Conservation (phyloP, 805 yeast genomes). For the Cephaloascus albidus region DNA sequence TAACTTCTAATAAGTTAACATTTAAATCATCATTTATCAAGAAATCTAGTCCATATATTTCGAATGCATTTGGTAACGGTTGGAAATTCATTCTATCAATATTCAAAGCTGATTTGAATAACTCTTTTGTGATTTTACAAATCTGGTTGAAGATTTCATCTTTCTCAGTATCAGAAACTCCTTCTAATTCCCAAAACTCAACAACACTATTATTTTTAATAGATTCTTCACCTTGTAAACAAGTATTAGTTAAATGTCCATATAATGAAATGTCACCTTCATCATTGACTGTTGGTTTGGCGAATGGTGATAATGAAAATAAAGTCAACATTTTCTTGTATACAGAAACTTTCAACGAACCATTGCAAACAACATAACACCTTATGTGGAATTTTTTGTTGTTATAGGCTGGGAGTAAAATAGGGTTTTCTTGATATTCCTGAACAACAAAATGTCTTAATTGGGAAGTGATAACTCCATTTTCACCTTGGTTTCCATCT, state of each 20-base stretch:
- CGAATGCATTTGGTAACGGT: slow-evolving; percentile 75
- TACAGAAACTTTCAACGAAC: slow-evolving; percentile 70
- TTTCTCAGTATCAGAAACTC: slow-evolving; percentile 25
- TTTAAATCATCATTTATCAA: slow-evolving; percentile 47
- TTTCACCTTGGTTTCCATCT: slow-evolving; percentile 27
- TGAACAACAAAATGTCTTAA: slow-evolving; percentile 88
- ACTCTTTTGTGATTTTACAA: slow-evolving; percentile 52
- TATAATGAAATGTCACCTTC: slow-evolving; percentile 34
- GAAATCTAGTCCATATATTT: slow-evolving; percentile 85
- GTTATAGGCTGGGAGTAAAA: slow-evolving; percentile 50
- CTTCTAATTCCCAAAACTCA: slow-evolving; percentile 51
- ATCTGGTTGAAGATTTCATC: slow-evolving; percentile 42
- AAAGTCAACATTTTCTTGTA: slow-evolving; percentile 73
- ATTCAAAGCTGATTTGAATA: slow-evolving; percentile 71
- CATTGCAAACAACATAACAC: slow-evolving; percentile 69
- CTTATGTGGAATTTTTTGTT: slow-evolving; percentile 83
- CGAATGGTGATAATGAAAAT: slow-evolving; percentile 56
- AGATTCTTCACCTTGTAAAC: slow-evolving; percentile 56
- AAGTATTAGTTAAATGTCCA: slow-evolving; percentile 90
- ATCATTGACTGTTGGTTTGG: slow-evolving; percentile 15
- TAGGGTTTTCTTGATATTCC: slow-evolving; percentile 62
- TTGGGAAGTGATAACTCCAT: slow-evolving; percentile 77
- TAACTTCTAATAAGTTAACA: slow-evolving; percentile 71
- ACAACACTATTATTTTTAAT: slow-evolving; percentile 38
- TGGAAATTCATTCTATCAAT: slow-evolving; percentile 81